phyloP scores from a whole-genome alignment of 208 protist genomes.

The Acanthamoeba castellanii region DNA sequence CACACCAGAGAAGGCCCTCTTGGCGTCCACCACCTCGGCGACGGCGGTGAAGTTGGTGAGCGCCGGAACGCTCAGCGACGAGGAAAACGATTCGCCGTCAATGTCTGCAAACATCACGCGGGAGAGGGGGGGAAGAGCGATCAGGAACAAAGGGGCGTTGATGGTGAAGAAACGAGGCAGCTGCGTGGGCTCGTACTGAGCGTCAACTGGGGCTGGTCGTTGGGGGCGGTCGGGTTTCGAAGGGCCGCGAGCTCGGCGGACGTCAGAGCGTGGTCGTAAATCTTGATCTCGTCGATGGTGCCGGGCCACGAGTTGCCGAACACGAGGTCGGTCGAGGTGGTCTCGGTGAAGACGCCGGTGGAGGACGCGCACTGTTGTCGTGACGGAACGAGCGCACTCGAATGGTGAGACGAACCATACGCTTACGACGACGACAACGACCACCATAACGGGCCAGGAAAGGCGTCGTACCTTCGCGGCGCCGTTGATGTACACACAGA shows the following conservation, averaged over 20 bases:
- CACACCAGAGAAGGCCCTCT: constrained; percentile 6
- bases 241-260: neutral
- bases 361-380: neutral
- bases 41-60: constrained; percentile 18
- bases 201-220: constrained; percentile 16
- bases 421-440: neutral
- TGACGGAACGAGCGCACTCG: neutral
- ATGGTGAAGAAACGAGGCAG: neutral
- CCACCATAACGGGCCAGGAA: neutral
- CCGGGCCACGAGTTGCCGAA: constrained; percentile 15
- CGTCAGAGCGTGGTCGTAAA: constrained; percentile 36
- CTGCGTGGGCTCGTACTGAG: neutral
- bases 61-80: constrained; percentile 7
- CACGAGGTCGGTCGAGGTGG: neutral
- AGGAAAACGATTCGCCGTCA: neutral
- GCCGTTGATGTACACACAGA: neutral
- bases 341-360: constrained; percentile 21
- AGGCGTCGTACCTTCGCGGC: neutral
- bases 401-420: neutral
- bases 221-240: neutral
- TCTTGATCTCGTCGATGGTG: constrained; percentile 50
- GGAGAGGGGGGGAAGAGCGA: neutral
- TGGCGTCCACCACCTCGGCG: neutral
- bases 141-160: neutral
- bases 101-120: neutral